phyloP scores from a whole-genome alignment of 768 basidiomycete genomes.

The Paxillus involutus region DNA sequence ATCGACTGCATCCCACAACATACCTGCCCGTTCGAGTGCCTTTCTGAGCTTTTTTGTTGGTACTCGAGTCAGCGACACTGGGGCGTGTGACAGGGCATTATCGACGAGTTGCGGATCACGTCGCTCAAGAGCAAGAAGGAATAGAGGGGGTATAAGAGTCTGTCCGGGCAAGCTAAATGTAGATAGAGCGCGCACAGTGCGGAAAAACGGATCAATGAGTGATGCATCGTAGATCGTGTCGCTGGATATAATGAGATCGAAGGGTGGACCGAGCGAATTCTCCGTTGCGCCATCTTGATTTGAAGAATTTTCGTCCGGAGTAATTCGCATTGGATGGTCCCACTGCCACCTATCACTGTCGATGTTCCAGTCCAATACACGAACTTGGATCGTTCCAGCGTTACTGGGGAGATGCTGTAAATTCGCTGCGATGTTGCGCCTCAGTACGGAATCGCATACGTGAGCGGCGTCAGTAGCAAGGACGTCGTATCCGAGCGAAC shows the following conservation, averaged over 20 bases:
- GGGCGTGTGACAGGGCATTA: constrained; percentile 55
- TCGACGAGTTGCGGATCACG: constrained; percentile 72
- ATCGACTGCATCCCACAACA: constrained; percentile 63
- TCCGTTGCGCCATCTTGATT: constrained; percentile 16
- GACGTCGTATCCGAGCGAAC: constrained; percentile 72
- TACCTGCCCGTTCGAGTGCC: constrained; percentile 55
- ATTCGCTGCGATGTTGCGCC: constrained; percentile 59
- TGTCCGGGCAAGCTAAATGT: constrained; percentile 1
- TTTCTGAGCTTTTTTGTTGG: constrained; percentile 58
- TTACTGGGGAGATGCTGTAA: constrained; percentile 22
- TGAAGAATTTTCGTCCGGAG: constrained; percentile 31
- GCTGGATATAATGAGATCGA: constrained; percentile 78
- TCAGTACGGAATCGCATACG: constrained; percentile 64
- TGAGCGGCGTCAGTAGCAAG: constrained; percentile 72
- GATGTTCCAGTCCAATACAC: constrained; percentile 71
- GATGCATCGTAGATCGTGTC: constrained; percentile 75
- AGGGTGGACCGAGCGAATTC: constrained; percentile 47
- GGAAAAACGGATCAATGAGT: constrained; percentile 68
- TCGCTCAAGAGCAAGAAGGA: constrained; percentile 66
- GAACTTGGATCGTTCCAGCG: constrained; percentile 53
- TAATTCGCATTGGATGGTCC: constrained; percentile 36
- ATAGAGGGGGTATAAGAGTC: not conserved
- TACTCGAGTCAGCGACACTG: constrained; percentile 59
- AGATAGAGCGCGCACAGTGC: constrained; percentile 59
- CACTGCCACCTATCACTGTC: constrained; percentile 56